Evolutionary conservation across 106 monocot species (phyloP).

Genomic region (Ottelia alismoides): DNA sequence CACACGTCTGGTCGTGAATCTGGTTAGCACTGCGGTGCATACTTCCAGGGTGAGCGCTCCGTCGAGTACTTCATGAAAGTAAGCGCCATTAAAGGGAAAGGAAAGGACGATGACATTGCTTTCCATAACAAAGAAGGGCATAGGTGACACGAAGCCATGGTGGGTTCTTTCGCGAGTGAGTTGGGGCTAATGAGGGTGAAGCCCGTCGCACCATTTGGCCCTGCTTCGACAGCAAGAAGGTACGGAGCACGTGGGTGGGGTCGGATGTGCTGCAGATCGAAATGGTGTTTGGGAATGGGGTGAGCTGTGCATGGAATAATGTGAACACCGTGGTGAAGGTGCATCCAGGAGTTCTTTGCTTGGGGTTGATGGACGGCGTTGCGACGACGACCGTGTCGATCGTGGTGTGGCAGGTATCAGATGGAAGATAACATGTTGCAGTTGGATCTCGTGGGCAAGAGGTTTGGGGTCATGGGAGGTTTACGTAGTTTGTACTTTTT

Average conservation of each 20-base stretch:
- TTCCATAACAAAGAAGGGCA: constrained; percentile 26
- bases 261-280: constrained; percentile 42
- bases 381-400: not conserved
- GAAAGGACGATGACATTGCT: constrained; percentile 20
- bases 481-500: too few species aligned
- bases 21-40: constrained; percentile 45
- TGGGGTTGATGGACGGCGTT: constrained; percentile 1
- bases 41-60: constrained; percentile 28
- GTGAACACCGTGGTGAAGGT: constrained; percentile 7
- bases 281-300: constrained; percentile 25
- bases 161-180: constrained; percentile 15
- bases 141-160: constrained; percentile 52
- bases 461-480: not conserved
- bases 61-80: constrained; percentile 63
- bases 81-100: constrained; percentile 34
- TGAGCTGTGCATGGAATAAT: constrained; percentile 32
- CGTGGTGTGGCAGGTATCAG: not conserved
- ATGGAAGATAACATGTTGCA: constrained; percentile 2
- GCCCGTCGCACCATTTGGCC: constrained; percentile 21
- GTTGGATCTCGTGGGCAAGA: not conserved
- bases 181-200: constrained; percentile 3
- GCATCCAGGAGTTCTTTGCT: not conserved
- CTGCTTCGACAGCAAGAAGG: constrained; percentile 20
- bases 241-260: constrained; percentile 35
- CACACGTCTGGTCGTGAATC: constrained; percentile 55